Evolutionary conservation across 2,329 filamentous ascomycete genomes (phyloP).

Genomic region (Waltergamsia citrina): DNA sequence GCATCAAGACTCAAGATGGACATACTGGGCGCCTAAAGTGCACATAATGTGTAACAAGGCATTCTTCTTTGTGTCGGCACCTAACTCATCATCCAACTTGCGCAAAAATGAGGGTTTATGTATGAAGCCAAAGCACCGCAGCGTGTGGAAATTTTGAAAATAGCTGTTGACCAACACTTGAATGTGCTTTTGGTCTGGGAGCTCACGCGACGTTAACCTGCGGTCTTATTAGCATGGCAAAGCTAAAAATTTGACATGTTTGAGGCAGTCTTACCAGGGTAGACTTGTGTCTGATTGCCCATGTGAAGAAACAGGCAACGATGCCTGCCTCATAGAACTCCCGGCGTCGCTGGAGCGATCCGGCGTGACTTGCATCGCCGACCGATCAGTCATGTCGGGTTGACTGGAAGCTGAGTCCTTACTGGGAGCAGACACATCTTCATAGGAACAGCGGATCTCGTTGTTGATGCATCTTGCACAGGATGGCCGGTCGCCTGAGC

Average conservation of each 20-base stretch:
- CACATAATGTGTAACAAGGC: constrained; percentile 2
- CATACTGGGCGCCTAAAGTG: constrained; percentile 1
- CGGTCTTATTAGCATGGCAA: constrained; percentile 2
- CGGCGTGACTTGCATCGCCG: background rate
- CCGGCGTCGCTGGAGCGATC: background rate
- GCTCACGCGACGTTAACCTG: constrained; percentile 5
- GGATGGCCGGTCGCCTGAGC: constrained; percentile 4
- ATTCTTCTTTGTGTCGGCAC: background rate
- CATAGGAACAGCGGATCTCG: constrained; percentile 1
- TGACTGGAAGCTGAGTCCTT: too few relatives aligned
- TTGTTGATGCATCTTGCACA: constrained; percentile 2
- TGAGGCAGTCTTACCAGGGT: background rate
- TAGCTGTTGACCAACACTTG: constrained; percentile 1
- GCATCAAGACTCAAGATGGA: too few relatives aligned
- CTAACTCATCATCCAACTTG: background rate
- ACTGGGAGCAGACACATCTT: too few relatives aligned
- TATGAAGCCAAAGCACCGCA: constrained; percentile 2
- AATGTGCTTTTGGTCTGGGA: constrained; percentile 5
- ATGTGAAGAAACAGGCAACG: background rate
- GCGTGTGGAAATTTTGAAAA: constrained; percentile 1
- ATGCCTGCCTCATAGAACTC: background rate
- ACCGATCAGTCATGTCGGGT: too few relatives aligned
- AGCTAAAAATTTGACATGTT: too few relatives aligned
- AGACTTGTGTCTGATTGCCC: too few relatives aligned
- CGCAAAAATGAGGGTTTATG: constrained; percentile 1